Percentiles rank a stretch among this genome's conserved stretches.
Conservation (phyloP, 257 asterid species). For the Cordia subcordata region DNA sequence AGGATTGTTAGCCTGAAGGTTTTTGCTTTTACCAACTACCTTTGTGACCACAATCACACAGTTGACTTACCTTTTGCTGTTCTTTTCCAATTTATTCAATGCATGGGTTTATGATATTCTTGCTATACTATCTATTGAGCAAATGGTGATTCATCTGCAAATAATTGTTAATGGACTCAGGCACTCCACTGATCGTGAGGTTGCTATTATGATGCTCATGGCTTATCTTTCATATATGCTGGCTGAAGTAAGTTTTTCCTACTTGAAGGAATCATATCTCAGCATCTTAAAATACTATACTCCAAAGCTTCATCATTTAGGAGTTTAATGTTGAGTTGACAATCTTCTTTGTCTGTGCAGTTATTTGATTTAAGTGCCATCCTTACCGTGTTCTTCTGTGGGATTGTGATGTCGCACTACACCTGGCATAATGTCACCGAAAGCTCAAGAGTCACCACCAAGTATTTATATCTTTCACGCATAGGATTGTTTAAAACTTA, state of each 20-base stretch:
- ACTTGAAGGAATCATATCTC: neutral
- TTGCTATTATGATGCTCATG: slow-evolving; percentile 97
- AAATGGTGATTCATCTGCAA: neutral
- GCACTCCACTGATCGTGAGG: slow-evolving; percentile 99
- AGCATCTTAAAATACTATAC: neutral
- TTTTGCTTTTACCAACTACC: neutral
- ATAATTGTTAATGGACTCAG: slow-evolving; percentile 37
- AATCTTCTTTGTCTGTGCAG: slow-evolving; percentile 42
- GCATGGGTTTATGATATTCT: neutral
- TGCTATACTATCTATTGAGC: neutral
- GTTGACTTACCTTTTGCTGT: neutral
- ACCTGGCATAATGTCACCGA: slow-evolving; percentile 99
- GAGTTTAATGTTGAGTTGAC: slow-evolving; percentile 3
- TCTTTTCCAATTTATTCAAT: neutral
- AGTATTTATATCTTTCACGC: slow-evolving; percentile 40
- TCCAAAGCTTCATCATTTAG: neutral
- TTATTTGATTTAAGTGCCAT: slow-evolving; percentile 78
- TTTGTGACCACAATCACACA: neutral
- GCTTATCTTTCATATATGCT: slow-evolving; percentile 96
- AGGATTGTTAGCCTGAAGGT: neutral
- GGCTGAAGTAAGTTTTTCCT: slow-evolving; percentile 71
- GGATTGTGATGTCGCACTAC: slow-evolving; percentile 98
- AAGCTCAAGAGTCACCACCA: slow-evolving; percentile 92
- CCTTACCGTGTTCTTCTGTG: slow-evolving; percentile 98
- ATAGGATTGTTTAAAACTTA: slow-evolving; percentile 2